These are phyloP conservation scores for Xylaria sp. DNA, from an alignment of 2,329 filamentous ascomycete genomes.

Conservation along the genomic window DNA sequence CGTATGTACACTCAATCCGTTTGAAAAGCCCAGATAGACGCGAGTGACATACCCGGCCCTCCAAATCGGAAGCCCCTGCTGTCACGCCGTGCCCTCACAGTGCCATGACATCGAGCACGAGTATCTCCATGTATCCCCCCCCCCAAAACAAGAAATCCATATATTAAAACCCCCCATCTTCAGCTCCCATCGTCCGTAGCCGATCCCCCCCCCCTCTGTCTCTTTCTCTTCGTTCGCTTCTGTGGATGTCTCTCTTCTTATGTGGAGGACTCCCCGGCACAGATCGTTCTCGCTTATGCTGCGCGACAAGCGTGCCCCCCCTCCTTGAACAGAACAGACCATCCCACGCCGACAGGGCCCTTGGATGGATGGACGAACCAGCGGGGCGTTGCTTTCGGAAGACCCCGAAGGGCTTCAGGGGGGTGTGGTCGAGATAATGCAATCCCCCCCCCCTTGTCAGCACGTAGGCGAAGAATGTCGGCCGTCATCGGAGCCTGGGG, in stretches of 20 bases:
- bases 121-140: constrained; percentile 15
- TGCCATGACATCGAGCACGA: constrained; percentile 10
- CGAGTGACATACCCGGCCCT: constrained; percentile 11
- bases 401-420: not conserved
- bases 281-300: constrained; percentile 19
- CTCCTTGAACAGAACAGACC: not conserved
- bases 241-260: too few relatives aligned
- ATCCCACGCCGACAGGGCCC: not conserved
- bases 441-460: too few relatives aligned
- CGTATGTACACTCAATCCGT: not conserved
- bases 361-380: not conserved
- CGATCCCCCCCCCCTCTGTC: too few relatives aligned
- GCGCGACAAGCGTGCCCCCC: not conserved
- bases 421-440: not conserved
- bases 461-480: not conserved
- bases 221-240: too few relatives aligned
- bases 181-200: not conserved
- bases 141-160: not conserved
- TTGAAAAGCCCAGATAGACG: not conserved
- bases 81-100: constrained; percentile 3
- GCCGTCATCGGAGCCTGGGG: not conserved
- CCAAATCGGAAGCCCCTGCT: not conserved
- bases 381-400: not conserved
- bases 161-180: not conserved
- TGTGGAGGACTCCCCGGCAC: not conserved